phyloP scores from a whole-genome alignment of 257 asterid genomes.

The Scutellaria galericulata region DNA sequence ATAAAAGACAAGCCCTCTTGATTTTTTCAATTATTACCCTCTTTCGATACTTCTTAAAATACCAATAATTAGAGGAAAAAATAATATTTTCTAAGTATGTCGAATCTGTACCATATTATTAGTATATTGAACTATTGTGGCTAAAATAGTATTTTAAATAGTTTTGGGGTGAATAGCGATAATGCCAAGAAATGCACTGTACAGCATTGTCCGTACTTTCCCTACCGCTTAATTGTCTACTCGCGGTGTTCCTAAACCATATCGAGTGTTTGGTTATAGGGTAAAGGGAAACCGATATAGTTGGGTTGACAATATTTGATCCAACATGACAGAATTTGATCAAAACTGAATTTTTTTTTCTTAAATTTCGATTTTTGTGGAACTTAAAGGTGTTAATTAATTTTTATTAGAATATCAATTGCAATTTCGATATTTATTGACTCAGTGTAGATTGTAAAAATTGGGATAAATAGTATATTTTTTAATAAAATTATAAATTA shows the following conservation, averaged over 20 bases:
- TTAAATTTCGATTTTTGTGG: no score
- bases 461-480: no score
- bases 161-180: not conserved
- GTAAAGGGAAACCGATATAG: not conserved
- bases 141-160: constrained; percentile 19
- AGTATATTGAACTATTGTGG: not conserved
- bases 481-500: no score
- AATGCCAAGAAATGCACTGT: constrained; percentile 34
- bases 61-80: not conserved
- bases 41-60: constrained; percentile 18
- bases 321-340: no score
- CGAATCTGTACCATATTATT: not conserved
- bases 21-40: constrained; percentile 24
- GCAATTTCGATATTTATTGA: no score
- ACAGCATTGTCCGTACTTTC: constrained; percentile 33
- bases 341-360: no score
- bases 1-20: constrained; percentile 28
- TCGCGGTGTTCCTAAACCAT: constrained; percentile 27
- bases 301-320: no score
- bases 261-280: not conserved
- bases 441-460: no score
- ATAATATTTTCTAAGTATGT: not conserved
- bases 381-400: no score
- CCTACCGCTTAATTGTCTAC: constrained; percentile 11
- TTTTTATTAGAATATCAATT: no score